Base-by-base conservation (phyloP, 2,329 filamentous ascomycete species). In the Helotiales sp. region DNA sequence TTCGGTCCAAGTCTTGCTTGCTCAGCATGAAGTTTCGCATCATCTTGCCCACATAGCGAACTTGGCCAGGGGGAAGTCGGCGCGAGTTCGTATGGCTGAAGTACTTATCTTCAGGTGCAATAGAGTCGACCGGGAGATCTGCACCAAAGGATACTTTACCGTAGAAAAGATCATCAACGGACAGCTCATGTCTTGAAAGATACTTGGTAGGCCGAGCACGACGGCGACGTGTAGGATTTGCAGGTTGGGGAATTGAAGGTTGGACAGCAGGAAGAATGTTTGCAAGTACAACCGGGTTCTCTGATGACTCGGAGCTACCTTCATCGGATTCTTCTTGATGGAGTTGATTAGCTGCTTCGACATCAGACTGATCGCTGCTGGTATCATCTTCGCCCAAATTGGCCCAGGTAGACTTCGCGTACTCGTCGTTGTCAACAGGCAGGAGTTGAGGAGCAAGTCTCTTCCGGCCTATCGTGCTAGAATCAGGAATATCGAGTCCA, bases 131-230 rank as follows among this genome's bases (percentile, higher is more conserved):
- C 8, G 71, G 40, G 6, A 78, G 63, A 58, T 76, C 71, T 64
- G 78, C 67, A 65, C 76, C 76, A 40, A 76, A 66, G 13, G 58
- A 37, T 37, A 69, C 65, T 17, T 68, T 70, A 7, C 64, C 63
- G 64, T 83, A 84, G 71, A 84, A 84, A 5, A 84, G 64, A 57
- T 79, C 75, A 57, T 81, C 77, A 5, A 79, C 72, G 26, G 75
- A 70, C n/a, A 82, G 64, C 32, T 76, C 77, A n/a, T 74, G 64
- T 20, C 75, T 76, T 0, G 80, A 79, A 32, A 83, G 77, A 69
- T 82, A 83, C 22, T 71, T 70, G 37, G 43, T 49, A 55, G 69
- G 20, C 22, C 47, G 61, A 28, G 30, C 20, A 6, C 37, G 40
- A 60, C 40, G 57, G n/a, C 30, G 6, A 43, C 40, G 47, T n/a